Evolutionary conservation across 1,284 basidiomycete genomes (phyloP).

Genomic region (Gomphus sp.): DNA sequence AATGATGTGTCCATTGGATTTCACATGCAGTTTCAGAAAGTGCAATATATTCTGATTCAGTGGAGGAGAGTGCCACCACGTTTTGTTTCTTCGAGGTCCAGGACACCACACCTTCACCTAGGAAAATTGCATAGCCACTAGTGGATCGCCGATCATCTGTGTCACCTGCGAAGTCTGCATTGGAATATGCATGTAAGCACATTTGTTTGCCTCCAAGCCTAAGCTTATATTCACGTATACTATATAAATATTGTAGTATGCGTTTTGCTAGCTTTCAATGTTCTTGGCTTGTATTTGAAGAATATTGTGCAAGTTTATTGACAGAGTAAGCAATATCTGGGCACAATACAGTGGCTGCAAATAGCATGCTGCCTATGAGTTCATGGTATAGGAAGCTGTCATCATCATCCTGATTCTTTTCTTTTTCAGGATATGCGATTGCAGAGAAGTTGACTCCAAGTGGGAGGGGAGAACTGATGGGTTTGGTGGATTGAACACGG

Average conservation of each 20-base stretch:
- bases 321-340: slow-evolving; percentile 1
- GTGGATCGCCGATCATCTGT: slow-evolving; percentile 1
- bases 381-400: slow-evolving; percentile 17
- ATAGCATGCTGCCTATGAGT: slow-evolving; percentile 23
- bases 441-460: background rate
- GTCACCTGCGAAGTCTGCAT: slow-evolving; percentile 7
- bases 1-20: too few species aligned
- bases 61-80: slow-evolving; percentile 20
- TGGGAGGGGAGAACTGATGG: too few species aligned
- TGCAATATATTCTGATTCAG: background rate
- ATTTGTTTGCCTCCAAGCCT: slow-evolving; percentile 13
- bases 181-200: slow-evolving; percentile 3
- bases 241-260: slow-evolving; percentile 23
- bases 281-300: slow-evolving; percentile 18
- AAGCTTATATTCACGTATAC: slow-evolving; percentile 19
- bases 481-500: too few species aligned
- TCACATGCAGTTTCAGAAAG: too few species aligned
- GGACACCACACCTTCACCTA: slow-evolving; percentile 14
- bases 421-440: too few species aligned
- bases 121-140: background rate
- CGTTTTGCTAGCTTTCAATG: slow-evolving; percentile 24
- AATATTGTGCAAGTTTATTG: slow-evolving; percentile 15
- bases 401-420: too few species aligned
- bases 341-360: slow-evolving; percentile 20
- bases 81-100: slow-evolving; percentile 23